Evolutionary conservation across 75 land plant species (phyloP).

Genomic region (Chamaecyparis obtusa): DNA sequence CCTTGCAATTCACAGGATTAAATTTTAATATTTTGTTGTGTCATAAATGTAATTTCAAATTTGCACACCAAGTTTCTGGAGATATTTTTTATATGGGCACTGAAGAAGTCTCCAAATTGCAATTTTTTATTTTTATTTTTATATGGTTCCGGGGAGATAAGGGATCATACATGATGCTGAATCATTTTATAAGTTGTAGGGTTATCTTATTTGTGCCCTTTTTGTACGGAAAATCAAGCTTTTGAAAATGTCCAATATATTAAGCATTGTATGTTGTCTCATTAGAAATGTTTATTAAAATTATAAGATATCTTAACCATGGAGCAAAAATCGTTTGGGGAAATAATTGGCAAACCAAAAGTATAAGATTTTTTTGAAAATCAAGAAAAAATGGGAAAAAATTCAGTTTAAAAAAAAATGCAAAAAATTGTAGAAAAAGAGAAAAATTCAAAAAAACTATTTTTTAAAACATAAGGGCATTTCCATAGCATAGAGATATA

Average conservation of each 20-base stretch:
- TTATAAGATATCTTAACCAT: background rate
- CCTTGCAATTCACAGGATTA: background rate
- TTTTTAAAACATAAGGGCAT: too few relatives aligned
- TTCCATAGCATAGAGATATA: too few relatives aligned
- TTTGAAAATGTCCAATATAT: background rate
- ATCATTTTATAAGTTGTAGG: background rate
- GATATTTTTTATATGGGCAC: background rate
- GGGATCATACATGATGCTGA: background rate
- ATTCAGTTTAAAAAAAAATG: too few relatives aligned
- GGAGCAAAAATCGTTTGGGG: background rate
- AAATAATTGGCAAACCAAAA: too few relatives aligned
- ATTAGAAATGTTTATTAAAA: background rate
- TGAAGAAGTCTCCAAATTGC: background rate
- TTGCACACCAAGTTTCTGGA: background rate
- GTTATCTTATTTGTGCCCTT: background rate
- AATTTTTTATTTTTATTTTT: too few relatives aligned
- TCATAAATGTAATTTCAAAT: background rate
- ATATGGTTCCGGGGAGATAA: background rate
- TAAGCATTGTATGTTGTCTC: background rate
- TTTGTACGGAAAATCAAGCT: background rate
- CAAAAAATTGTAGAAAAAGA: too few relatives aligned
- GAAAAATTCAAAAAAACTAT: too few relatives aligned
- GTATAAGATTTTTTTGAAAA: too few relatives aligned
- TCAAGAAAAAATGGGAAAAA: too few relatives aligned
- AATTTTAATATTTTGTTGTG: background rate